Evolutionary conservation across 164 flowering plant species (phyloP), one percentile per base, ranked within the genome.

Genomic region (Chloranthus sessilifolius): DNA sequence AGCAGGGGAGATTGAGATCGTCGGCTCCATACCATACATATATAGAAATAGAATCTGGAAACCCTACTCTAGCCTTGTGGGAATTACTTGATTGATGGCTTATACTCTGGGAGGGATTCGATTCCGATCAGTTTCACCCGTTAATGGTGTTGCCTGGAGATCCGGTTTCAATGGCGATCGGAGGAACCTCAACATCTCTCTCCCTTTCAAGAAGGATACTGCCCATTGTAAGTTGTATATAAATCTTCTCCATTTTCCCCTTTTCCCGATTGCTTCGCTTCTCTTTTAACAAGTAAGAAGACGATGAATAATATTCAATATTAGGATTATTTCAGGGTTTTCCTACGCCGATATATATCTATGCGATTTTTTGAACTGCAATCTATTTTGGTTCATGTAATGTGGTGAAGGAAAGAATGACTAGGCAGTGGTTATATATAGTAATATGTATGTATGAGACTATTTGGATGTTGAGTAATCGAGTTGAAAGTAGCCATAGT

Each of bases 101-200:
- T 67, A 54, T 15, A 41, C 72, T n/a, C 34, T 61, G 0, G 57
- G 72, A 3, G 64, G 70, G 38, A 58, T 72, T 34, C 52, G 60
- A 1, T 39, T 64, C 15, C 72, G 69, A 19, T 21, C 17, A 28
- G 52, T 63, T 28, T 39, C 63, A 7, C 29, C 57, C 2, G 19
- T 55, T n/a, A n/a, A n/a, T 9, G 49, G 42, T 39, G 43, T 37
- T 53, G 49, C 64, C 2, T 35, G 47, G n/a, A 35, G 47, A 22
- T 61, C 68, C 12, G 54, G 45, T 47, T 50, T 41, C 38, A 34
- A 28, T 44, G 57, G 54, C 25, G 61, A 52, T 38, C 59, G 65
- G 34, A 64, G 25, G 40, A 34, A 17, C 38, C n/a, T 39, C 1
- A 47, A n/a, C 44, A 53, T 56, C 28, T 44, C 65, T 15, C 35